Base-by-base conservation (phyloP, 1,284 basidiomycete genomes). In the Cutaneotrichosporon sp. region DNA sequence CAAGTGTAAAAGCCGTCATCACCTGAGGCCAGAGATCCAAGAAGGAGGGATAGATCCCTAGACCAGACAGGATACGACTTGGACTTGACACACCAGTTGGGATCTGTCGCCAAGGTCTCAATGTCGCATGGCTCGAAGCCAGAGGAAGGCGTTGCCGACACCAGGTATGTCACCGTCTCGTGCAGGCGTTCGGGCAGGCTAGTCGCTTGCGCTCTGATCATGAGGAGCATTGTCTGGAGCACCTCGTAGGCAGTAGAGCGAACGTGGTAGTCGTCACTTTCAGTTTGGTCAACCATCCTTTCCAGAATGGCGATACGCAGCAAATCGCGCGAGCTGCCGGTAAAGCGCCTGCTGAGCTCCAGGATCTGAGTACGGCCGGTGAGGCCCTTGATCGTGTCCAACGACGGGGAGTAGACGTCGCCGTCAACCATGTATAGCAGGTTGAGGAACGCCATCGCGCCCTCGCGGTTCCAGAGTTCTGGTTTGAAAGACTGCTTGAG, bases 391-490 rank as follows among this genome's bases (percentile, higher is more conserved):
- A 70, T 62, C 4, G 64, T 49, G 1, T 51, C 74, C 75, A 87
- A 82, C 8, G 73, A 69, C 4, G 73, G 73, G 2, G 67, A 63
- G 8, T 65, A 62, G 7, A 74, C 46, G 12, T 64, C 45, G 12
- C 67, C 68, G 21, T 64, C 42, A 9, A 55, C 55, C 15, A 58
- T 53, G 47, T 82, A 75, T 13, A 94, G 75, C 8, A 93, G 75
- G 13, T 82, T 78, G n/a, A 85, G 80, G 60, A 93, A 90, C 0
- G 87, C 86, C 46, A 83, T 77, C 4, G 85, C 78, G 58, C 90
- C 87, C 33, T 83, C 81, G 35, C 78, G 78, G 36, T 81, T 80
- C 23, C 87, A 70, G 22, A 79, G 72, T 3, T 77, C 72, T 1
- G 77, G 53, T 3, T 85, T 85, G 37, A 91, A 85, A 60, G 80